Evolutionary conservation across 2,329 filamentous ascomycete genomes (phyloP).

Genomic region (Albifimbria verrucaria): DNA sequence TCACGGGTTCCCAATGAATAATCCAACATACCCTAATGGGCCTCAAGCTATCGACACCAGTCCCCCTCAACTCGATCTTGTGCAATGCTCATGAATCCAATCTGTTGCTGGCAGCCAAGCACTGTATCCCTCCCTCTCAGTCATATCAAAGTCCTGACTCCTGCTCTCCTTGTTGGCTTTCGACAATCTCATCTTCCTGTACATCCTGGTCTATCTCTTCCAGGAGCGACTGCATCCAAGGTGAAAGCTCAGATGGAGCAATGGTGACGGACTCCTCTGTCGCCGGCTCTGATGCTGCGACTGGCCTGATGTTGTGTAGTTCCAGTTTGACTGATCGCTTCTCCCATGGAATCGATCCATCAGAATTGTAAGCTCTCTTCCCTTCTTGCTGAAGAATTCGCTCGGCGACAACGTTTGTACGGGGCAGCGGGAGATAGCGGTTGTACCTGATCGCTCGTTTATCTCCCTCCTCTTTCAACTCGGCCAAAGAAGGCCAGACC

Average conservation of each 20-base stretch:
- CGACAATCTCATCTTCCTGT: too few relatives aligned
- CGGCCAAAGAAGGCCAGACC: slow-evolving; percentile 31
- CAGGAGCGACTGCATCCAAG: slow-evolving; percentile 4
- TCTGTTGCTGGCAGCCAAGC: too few relatives aligned
- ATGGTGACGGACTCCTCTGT: not conserved
- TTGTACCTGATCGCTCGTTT: slow-evolving; percentile 17
- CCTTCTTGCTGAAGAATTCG: slow-evolving; percentile 5
- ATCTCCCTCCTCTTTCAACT: slow-evolving; percentile 33
- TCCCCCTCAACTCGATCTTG: too few relatives aligned
- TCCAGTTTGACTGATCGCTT: slow-evolving; percentile 20
- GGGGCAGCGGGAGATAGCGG: slow-evolving; percentile 30
- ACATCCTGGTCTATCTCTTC: slow-evolving; percentile 3
- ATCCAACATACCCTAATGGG: too few relatives aligned
- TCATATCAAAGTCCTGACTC: too few relatives aligned
- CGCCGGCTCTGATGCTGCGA: slow-evolving; percentile 5
- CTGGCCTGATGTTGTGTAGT: slow-evolving; percentile 16
- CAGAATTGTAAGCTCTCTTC: slow-evolving; percentile 13
- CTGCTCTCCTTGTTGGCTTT: too few relatives aligned
- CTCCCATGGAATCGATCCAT: slow-evolving; percentile 21
- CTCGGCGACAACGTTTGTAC: slow-evolving; percentile 16
- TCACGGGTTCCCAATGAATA: too few relatives aligned
- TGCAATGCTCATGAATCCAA: too few relatives aligned
- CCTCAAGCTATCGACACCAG: too few relatives aligned
- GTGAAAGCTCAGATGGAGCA: slow-evolving; percentile 4
- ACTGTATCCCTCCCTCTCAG: too few relatives aligned